A percentile compares a stretch with the other conserved stretches of the same genome.
These are phyloP conservation scores for Claviceps maximensis DNA, from an alignment of 2,329 filamentous ascomycete species.

Conservation along the genomic window DNA sequence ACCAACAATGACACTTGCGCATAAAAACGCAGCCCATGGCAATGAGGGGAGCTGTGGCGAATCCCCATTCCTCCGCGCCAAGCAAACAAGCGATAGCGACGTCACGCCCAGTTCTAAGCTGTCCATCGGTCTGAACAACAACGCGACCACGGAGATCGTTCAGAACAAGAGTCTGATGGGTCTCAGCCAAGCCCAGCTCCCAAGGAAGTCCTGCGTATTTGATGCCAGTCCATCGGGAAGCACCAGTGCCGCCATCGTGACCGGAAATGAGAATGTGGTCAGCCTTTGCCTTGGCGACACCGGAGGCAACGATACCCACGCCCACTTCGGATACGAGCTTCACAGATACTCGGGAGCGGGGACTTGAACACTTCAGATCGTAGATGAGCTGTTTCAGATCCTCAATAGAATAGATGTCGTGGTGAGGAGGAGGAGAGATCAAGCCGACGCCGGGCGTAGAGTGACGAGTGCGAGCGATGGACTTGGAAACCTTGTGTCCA, in stretches of 20 bases:
- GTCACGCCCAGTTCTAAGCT: conserved; percentile 83
- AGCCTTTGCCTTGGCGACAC: conserved; percentile 94
- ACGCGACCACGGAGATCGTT: conserved; percentile 94
- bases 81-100: conserved; percentile 89
- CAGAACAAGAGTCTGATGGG: conserved; percentile 87
- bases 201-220: conserved; percentile 95
- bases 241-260: conserved; percentile 92
- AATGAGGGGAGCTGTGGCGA: conserved; percentile 86
- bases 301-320: conserved; percentile 92
- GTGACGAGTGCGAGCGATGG: conserved; percentile 87
- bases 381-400: conserved; percentile 97
- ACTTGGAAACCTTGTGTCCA: conserved; percentile 89
- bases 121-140: conserved; percentile 91
- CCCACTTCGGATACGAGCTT: conserved; percentile 97
- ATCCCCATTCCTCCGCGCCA: conserved; percentile 96
- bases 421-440: conserved; percentile 89
- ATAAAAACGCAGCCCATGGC: conserved; percentile 97
- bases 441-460: conserved; percentile 93
- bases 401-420: conserved; percentile 98
- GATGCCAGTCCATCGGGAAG: conserved; percentile 95
- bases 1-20: conserved; percentile 51
- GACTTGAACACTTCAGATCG: conserved; percentile 92
- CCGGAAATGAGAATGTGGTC: conserved; percentile 95
- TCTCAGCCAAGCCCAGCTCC: conserved; percentile 93
- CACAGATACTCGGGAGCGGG: conserved; percentile 81